Percentiles rank a stretch among this genome's conserved stretches.
These are phyloP conservation scores for Phytophthora ramorum DNA, from an alignment of 352 stramenopile species.

Conservation along the genomic window DNA sequence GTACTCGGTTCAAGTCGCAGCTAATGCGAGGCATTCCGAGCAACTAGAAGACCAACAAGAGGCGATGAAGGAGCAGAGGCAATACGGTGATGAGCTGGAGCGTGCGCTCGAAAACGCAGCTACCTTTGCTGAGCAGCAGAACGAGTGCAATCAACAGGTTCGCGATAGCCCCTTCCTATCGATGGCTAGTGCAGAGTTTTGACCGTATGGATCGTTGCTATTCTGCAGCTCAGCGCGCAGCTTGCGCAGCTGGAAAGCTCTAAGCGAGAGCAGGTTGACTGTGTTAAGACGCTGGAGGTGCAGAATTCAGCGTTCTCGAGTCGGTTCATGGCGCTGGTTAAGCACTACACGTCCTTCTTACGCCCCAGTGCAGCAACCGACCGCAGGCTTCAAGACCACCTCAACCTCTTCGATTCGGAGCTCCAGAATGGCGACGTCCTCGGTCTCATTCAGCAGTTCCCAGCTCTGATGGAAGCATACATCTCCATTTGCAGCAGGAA, in stretches of 20 bases:
- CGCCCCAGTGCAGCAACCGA: constrained; percentile 20
- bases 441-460: constrained; percentile 58
- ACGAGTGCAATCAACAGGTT: constrained; percentile 44
- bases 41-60: constrained; percentile 24
- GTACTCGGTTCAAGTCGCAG: constrained; percentile 25
- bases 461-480: constrained; percentile 58
- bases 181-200: neutral
- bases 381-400: constrained; percentile 20
- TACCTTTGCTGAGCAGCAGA: constrained; percentile 45
- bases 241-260: constrained; percentile 21
- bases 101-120: constrained; percentile 32
- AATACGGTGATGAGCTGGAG: constrained; percentile 27
- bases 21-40: constrained; percentile 16
- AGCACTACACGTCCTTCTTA: constrained; percentile 28
- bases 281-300: constrained; percentile 17
- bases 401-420: constrained; percentile 27
- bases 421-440: constrained; percentile 44
- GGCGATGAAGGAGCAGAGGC: constrained; percentile 16
- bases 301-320: constrained; percentile 20
- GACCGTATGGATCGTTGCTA: neutral
- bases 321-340: constrained; percentile 24
- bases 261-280: constrained; percentile 18
- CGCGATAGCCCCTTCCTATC: neutral
- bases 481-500: constrained; percentile 11
- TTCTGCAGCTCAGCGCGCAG: constrained; percentile 24